phyloP scores from a whole-genome alignment of 192 early-diverging fungal species.

The Umbelopsis sp. region DNA sequence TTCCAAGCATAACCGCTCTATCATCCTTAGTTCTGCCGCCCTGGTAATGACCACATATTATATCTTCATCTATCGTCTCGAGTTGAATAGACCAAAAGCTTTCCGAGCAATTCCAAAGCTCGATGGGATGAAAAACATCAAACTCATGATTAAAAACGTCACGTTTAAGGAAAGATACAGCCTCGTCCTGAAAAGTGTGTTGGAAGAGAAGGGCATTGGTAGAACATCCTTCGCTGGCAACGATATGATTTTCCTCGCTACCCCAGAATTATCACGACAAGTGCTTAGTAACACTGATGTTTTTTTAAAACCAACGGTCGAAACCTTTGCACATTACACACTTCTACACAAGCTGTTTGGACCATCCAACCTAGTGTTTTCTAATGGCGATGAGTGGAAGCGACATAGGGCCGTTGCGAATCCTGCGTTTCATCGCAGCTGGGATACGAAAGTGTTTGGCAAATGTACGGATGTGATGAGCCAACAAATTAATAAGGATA shows the following conservation, averaged over 20 bases:
- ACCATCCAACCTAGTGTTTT: constrained; percentile 22
- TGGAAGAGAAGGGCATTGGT: background rate
- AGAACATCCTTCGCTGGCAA: background rate
- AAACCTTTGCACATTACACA: background rate
- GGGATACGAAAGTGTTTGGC: constrained; percentile 36
- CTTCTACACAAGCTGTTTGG: constrained; percentile 15
- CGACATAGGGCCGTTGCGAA: constrained; percentile 34
- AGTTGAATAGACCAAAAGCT: background rate
- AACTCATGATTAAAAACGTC: background rate
- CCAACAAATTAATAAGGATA: background rate
- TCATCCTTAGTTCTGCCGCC: background rate
- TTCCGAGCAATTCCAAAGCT: constrained; percentile 4
- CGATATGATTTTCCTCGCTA: background rate
- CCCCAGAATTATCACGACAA: background rate
- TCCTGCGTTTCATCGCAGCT: constrained; percentile 35
- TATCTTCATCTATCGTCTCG: background rate
- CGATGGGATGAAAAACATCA: background rate
- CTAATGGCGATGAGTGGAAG: constrained; percentile 32
- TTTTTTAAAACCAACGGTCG: background rate
- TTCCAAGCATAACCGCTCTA: background rate
- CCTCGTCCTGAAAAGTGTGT: background rate
- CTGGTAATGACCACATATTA: background rate
- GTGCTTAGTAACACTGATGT: background rate
- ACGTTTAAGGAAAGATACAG: background rate
- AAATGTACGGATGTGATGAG: constrained; percentile 3